Evolutionary conservation across 1,139 yeast genomes (phyloP).

Genomic region (Lodderomyces oxycetoniae): DNA sequence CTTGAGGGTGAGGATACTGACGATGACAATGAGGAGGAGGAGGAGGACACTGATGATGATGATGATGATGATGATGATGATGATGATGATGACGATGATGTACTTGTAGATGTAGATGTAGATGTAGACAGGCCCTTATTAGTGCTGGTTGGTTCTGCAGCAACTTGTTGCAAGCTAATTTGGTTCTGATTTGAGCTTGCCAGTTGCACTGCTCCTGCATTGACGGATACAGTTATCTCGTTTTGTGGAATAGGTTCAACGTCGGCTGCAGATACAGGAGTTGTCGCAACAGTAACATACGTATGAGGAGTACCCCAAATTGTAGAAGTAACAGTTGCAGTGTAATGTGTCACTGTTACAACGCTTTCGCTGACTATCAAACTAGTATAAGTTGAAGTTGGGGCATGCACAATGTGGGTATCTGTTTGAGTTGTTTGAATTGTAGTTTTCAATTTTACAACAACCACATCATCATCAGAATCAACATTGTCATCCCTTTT

Average conservation of each 20-base stretch:
- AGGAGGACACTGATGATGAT: slow-evolving; percentile 2
- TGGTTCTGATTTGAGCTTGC: no score
- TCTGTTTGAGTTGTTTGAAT: slow-evolving; percentile 33
- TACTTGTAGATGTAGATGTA: not conserved
- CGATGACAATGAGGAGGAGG: slow-evolving; percentile 3
- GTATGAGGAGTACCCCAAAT: slow-evolving; percentile 38
- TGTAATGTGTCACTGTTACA: slow-evolving; percentile 38
- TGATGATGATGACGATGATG: not conserved
- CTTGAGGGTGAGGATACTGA: slow-evolving; percentile 2
- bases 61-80: slow-evolving; percentile 3
- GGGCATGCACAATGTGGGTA: slow-evolving; percentile 30
- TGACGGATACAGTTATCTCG: slow-evolving; percentile 8
- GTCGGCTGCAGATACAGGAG: slow-evolving; percentile 22
- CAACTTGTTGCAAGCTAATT: no score
- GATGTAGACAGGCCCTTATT: slow-evolving; percentile 5
- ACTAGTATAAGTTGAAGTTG: slow-evolving; percentile 29
- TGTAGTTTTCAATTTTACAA: slow-evolving; percentile 36
- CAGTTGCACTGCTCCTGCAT: slow-evolving; percentile 3
- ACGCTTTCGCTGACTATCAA: slow-evolving; percentile 29
- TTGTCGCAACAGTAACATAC: slow-evolving; percentile 35
- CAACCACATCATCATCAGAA: slow-evolving; percentile 22
- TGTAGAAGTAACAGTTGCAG: slow-evolving; percentile 44
- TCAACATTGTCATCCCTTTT: slow-evolving; percentile 11
- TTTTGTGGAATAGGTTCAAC: slow-evolving; percentile 11
- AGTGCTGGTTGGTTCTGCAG: slow-evolving; percentile 4